Evolutionary conservation across 2,329 filamentous ascomycete genomes (phyloP).

Genomic region (Cladorrhinum sp.): DNA sequence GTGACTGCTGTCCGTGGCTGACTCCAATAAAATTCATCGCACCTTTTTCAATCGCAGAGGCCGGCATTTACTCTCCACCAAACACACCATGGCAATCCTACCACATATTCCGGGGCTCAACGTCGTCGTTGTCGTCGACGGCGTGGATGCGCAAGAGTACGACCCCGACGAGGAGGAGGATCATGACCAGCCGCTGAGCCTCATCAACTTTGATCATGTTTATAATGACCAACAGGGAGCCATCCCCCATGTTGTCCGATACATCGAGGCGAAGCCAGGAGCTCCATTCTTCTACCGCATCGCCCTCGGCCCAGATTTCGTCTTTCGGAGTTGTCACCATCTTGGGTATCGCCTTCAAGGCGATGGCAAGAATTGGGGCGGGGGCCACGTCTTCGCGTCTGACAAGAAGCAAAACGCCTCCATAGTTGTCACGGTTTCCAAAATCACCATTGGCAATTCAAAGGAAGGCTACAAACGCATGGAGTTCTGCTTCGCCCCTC

Average conservation of each 20-base stretch:
- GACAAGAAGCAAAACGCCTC: too few relatives aligned
- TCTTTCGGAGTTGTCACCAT: not conserved
- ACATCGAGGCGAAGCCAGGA: conserved; percentile 14
- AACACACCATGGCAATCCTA: conserved; percentile 11
- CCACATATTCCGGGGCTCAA: conserved; percentile 4
- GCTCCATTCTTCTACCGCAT: not conserved
- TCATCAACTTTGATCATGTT: not conserved
- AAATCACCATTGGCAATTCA: not conserved
- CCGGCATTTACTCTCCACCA: too few relatives aligned
- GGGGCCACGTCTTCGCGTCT: not conserved
- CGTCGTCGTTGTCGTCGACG: conserved; percentile 7
- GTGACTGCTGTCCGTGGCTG: too few relatives aligned
- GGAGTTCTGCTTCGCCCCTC: not conserved
- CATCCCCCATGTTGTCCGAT: conserved; percentile 9
- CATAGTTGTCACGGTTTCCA: not conserved
- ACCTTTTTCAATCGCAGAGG: too few relatives aligned
- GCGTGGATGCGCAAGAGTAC: conserved; percentile 11
- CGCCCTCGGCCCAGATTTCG: not conserved
- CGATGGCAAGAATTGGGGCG: not conserved
- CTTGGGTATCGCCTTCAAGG: not conserved
- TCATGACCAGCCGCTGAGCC: not conserved
- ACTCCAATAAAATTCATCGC: too few relatives aligned
- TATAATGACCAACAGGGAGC: not conserved
- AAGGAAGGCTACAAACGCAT: not conserved
- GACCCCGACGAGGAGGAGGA: not conserved